These are phyloP conservation scores for Arabidopsis suecica DNA, from an alignment of 345 rosid genomes.

Conservation along the genomic window DNA sequence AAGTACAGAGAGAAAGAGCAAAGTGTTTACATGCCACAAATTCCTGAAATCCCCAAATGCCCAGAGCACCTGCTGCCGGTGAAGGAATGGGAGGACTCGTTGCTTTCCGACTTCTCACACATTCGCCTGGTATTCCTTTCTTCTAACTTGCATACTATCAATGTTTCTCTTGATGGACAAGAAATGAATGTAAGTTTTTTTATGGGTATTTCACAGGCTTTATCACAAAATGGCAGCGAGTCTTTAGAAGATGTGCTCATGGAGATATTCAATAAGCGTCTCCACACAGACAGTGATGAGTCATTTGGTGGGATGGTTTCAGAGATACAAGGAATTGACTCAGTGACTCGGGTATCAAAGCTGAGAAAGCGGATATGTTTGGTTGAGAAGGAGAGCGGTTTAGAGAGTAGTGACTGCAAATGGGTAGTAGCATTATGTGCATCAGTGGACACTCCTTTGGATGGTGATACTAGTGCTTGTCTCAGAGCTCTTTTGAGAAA, in stretches of 20 bases:
- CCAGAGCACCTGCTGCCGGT: slow-evolving; percentile 66
- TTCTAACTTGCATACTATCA: slow-evolving; percentile 7
- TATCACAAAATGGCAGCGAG: slow-evolving; percentile 44
- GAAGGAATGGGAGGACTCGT: slow-evolving; percentile 84
- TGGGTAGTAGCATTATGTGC: slow-evolving; percentile 87
- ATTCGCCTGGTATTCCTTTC: slow-evolving; percentile 61
- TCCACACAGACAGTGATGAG: slow-evolving; percentile 27
- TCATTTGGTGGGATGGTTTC: slow-evolving; percentile 44
- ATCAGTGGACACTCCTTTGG: slow-evolving; percentile 74
- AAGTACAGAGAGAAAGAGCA: slow-evolving; percentile 60
- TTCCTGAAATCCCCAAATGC: slow-evolving; percentile 78
- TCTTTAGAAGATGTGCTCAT: slow-evolving; percentile 37
- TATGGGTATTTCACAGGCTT: slow-evolving; percentile 46
- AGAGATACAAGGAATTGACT: slow-evolving; percentile 63
- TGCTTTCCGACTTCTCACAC: slow-evolving; percentile 79
- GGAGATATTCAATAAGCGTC: slow-evolving; percentile 43
- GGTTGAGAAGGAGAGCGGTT: slow-evolving; percentile 49
- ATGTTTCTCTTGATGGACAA: slow-evolving; percentile 15
- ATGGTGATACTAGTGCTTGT: slow-evolving; percentile 71
- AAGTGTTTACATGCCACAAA: slow-evolving; percentile 84
- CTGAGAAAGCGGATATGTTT: slow-evolving; percentile 65
- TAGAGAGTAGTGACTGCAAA: slow-evolving; percentile 56
- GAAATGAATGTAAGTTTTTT: neutral
- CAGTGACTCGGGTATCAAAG: slow-evolving; percentile 67
- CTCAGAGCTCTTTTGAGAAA: slow-evolving; percentile 72